Percentiles rank a stretch among this genome's conserved stretches.
Evolutionary conservation across 192 early-diverging fungal species (phyloP).

Genomic region (Backusella sp.): DNA sequence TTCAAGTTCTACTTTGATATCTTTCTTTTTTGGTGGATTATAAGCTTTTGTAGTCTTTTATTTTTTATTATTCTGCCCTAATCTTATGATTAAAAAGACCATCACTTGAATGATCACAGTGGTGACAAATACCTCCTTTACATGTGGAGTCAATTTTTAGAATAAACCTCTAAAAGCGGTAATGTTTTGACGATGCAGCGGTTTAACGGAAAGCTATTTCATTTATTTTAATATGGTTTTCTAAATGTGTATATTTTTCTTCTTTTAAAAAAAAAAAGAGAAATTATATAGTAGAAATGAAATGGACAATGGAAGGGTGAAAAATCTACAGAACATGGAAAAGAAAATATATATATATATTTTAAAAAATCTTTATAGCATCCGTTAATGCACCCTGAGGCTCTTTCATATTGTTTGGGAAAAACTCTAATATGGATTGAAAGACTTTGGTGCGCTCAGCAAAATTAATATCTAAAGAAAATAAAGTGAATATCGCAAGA

Average conservation of each 20-base stretch:
- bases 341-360: neutral
- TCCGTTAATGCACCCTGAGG: slow-evolving; percentile 74
- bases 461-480: slow-evolving; percentile 22
- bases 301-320: neutral
- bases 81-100: too few relatives aligned
- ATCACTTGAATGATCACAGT: too few relatives aligned
- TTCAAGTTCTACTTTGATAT: too few relatives aligned
- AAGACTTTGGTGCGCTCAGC: slow-evolving; percentile 61
- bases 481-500: neutral
- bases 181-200: too few relatives aligned
- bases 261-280: neutral
- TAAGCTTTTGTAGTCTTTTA: too few relatives aligned
- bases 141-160: too few relatives aligned
- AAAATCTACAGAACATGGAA: neutral
- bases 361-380: slow-evolving; percentile 45
- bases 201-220: too few relatives aligned
- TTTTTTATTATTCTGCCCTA: too few relatives aligned
- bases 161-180: too few relatives aligned
- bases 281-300: neutral
- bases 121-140: too few relatives aligned
- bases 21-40: too few relatives aligned
- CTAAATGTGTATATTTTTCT: neutral
- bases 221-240: neutral
- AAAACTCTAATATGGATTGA: slow-evolving; percentile 67
- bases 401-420: slow-evolving; percentile 75